Percentiles rank a stretch among this genome's conserved stretches.
Evolutionary conservation across 1,284 basidiomycete genomes (phyloP).

Genomic region (Heterobasidion irregulare): DNA sequence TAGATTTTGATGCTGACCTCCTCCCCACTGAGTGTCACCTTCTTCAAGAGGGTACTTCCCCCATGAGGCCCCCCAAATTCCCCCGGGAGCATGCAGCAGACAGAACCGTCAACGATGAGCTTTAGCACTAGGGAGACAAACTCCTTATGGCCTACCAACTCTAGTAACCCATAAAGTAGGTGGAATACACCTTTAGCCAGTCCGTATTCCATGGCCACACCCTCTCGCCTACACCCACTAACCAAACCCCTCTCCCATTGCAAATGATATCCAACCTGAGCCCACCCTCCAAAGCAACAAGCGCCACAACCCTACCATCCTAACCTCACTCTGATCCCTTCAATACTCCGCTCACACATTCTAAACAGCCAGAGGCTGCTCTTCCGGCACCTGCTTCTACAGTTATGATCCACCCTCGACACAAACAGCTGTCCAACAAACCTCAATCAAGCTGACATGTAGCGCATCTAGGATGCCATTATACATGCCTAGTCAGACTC

Average conservation of each 20-base stretch:
- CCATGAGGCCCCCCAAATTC: background rate
- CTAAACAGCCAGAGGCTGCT: constrained; percentile 12
- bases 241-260: background rate
- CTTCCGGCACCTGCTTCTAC: constrained; percentile 10
- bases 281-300: no score
- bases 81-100: constrained; percentile 6
- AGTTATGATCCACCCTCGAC: background rate
- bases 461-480: constrained; percentile 13
- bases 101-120: background rate
- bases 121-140: background rate
- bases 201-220: background rate
- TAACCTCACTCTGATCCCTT: constrained; percentile 1
- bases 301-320: background rate
- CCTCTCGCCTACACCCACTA: background rate
- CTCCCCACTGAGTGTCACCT: background rate
- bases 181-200: background rate
- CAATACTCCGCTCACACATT: constrained; percentile 13
- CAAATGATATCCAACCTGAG: background rate
- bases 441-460: constrained; percentile 8
- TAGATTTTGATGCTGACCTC: constrained; percentile 16
- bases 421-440: no score
- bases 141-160: background rate
- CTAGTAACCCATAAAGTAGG: background rate
- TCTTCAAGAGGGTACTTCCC: background rate
- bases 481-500: constrained; percentile 9